These are phyloP conservation scores for Trametes versicolor DNA, from an alignment of 1,284 basidiomycete species.

Conservation along the genomic window DNA sequence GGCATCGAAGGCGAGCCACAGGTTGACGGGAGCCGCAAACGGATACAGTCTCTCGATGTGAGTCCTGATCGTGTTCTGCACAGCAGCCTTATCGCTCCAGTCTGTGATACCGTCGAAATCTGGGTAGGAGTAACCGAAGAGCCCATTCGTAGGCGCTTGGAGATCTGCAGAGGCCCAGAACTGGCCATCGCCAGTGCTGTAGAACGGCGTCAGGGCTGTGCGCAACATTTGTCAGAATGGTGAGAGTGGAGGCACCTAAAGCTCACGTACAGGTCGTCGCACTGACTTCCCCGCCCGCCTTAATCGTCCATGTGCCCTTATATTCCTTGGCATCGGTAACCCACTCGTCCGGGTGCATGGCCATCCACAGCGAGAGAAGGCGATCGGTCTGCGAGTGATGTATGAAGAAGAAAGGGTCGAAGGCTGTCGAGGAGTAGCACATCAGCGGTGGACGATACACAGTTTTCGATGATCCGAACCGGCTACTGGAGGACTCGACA, in stretches of 20 bases:
- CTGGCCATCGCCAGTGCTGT: not conserved
- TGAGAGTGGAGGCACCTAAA: not conserved
- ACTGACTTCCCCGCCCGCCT: conserved; percentile 42
- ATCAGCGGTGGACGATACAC: conserved; percentile 5
- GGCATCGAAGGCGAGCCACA: not conserved
- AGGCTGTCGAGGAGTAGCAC: conserved; percentile 26
- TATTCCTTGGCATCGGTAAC: conserved; percentile 46
- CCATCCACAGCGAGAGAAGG: conserved; percentile 54
- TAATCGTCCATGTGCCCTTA: conserved; percentile 49
- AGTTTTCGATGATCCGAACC: not conserved
- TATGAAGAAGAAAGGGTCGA: conserved; percentile 60
- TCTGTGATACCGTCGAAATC: conserved; percentile 52
- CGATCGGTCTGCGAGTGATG: conserved; percentile 60
- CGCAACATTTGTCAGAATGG: conserved; percentile 5
- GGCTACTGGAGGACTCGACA: not conserved
- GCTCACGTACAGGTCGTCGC: conserved; percentile 47
- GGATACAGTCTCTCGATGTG: conserved; percentile 40
- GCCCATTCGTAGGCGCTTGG: conserved; percentile 3
- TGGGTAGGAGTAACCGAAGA: conserved; percentile 54
- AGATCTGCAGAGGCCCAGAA: conserved; percentile 45
- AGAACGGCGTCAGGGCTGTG: conserved; percentile 45
- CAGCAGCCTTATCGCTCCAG: conserved; percentile 40
- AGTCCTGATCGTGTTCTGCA: conserved; percentile 45
- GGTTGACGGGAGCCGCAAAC: not conserved
- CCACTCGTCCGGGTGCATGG: conserved; percentile 50